Percentiles rank a stretch among this genome's conserved stretches.
Conservation (phyloP, 1,139 yeast genomes). For the Diutina scorzettiae region DNA sequence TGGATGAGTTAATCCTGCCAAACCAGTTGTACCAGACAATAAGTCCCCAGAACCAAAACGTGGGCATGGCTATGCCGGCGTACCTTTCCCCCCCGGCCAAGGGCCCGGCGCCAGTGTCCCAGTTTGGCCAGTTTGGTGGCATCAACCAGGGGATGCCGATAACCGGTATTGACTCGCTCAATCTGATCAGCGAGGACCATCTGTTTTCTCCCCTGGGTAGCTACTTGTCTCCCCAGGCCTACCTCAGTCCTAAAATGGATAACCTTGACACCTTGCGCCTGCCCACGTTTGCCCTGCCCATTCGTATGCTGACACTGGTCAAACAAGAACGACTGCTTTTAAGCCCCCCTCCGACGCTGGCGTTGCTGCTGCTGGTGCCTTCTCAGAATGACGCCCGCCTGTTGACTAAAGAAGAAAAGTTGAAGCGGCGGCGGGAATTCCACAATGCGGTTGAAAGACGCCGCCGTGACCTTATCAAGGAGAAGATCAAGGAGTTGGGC, state of each 20-base stretch:
- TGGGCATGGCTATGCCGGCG: not conserved
- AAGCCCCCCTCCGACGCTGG: not conserved
- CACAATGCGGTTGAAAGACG: conserved; percentile 78
- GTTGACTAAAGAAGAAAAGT: conserved; percentile 56
- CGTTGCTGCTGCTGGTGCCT: conserved; percentile 9
- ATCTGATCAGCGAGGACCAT: conserved; percentile 1
- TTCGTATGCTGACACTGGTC: conserved; percentile 3
- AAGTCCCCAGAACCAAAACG: not conserved
- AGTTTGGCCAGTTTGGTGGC: not conserved
- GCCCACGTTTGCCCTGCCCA: conserved; percentile 6
- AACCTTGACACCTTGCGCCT: not conserved
- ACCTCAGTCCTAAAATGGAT: not conserved
- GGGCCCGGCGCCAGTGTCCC: not conserved
- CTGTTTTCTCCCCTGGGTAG: not conserved
- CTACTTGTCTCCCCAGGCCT: conserved; percentile 3
- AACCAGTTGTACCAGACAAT: conserved; percentile 3
- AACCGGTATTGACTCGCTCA: not conserved
- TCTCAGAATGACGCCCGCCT: conserved; percentile 18
- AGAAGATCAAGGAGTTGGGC: conserved; percentile 63
- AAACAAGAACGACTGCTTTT: not conserved
- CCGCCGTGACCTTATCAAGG: conserved; percentile 66
- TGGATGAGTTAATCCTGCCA: conserved; percentile 4
- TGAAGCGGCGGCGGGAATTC: conserved; percentile 59
- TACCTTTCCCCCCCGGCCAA: conserved; percentile 1
- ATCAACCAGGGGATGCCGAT: too few species aligned